These are phyloP conservation scores for Ceratobasidium sp. DNA, from an alignment of 1,284 basidiomycete species.

Conservation along the genomic window DNA sequence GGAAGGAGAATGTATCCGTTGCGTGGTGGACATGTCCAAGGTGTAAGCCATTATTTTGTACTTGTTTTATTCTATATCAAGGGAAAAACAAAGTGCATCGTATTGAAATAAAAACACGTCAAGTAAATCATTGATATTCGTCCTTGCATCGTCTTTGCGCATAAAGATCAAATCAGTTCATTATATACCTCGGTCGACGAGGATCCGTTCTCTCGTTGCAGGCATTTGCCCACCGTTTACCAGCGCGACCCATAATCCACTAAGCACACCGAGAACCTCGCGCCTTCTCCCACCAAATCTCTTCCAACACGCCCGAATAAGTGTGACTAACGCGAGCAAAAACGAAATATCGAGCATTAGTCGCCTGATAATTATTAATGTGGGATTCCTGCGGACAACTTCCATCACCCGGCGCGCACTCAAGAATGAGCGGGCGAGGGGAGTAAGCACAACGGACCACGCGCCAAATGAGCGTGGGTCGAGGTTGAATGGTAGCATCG, in stretches of 20 bases:
- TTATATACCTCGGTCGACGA: slow-evolving; percentile 61
- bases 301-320: slow-evolving; percentile 67
- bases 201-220: slow-evolving; percentile 48
- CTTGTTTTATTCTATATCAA: slow-evolving; percentile 6
- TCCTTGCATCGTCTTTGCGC: slow-evolving; percentile 13
- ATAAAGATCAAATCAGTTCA: slow-evolving; percentile 14
- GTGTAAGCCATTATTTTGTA: slow-evolving; percentile 26
- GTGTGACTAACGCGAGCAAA: slow-evolving; percentile 61
- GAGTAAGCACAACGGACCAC: slow-evolving; percentile 75
- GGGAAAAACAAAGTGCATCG: slow-evolving; percentile 13
- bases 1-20: slow-evolving; percentile 90
- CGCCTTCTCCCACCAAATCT: slow-evolving; percentile 68
- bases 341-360: slow-evolving; percentile 78
- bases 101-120: slow-evolving; percentile 29
- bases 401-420: slow-evolving; percentile 12
- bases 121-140: slow-evolving; percentile 8
- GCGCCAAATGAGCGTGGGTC: slow-evolving; percentile 77
- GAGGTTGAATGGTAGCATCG: slow-evolving; percentile 29
- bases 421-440: slow-evolving; percentile 59
- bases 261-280: slow-evolving; percentile 68
- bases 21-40: slow-evolving; percentile 78
- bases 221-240: slow-evolving; percentile 61
- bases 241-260: slow-evolving; percentile 68
- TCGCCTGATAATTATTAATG: slow-evolving; percentile 68
- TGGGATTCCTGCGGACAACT: slow-evolving; percentile 46